Evolutionary conservation across 2,329 filamentous ascomycete species (phyloP), one percentile per base, ranked within the genome.

Genomic region (Coniosporium tulheliwenetii): DNA sequence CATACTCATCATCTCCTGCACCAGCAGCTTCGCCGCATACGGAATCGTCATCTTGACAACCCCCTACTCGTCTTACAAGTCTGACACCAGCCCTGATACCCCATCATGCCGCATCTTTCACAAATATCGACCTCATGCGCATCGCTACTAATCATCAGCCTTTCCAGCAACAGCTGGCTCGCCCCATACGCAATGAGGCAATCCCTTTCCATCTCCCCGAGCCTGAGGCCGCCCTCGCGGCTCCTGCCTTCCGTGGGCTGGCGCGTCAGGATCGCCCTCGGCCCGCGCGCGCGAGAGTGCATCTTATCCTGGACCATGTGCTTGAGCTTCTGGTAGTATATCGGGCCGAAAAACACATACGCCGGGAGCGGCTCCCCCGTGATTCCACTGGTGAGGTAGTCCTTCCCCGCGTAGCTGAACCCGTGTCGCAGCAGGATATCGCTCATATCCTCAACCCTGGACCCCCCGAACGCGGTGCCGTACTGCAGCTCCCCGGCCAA

Each of bases 261-360:
- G 8, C 91, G 79, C 1, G 91, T 98, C 19, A 98, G 71, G 48
- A 94, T 91, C 19, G 89, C 89, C 10, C 84, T 75, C 0, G 91
- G 93, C 0, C 93, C 93, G 10, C 85, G 80, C 2, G 89, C 79
- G 45, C 91, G 85, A 30, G 85, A 89, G 64, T 98, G 91, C 91
- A 98, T 96, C 67, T 98, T 98, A 60, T 98, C 91, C 61, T 96
- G 87, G 3, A 98, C 91, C 91, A 98, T 98, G 71, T 98, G 91
- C 73, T 98, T 98, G 48, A 98, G 76, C 50, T 94, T 93, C 68
- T 98, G 91, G 68, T 98, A 98, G 69, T 94, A 98, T 62, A 98
- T 98, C 9, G 91, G 91, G 0, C 91, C 91, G 58, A 93, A 94
- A 71, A 96, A 98, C 56, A 98, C 86, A 63, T 96, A 96, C 10